Evolutionary conservation across 768 basidiomycete species (phyloP).

Genomic region (Rubroboletus satanas): DNA sequence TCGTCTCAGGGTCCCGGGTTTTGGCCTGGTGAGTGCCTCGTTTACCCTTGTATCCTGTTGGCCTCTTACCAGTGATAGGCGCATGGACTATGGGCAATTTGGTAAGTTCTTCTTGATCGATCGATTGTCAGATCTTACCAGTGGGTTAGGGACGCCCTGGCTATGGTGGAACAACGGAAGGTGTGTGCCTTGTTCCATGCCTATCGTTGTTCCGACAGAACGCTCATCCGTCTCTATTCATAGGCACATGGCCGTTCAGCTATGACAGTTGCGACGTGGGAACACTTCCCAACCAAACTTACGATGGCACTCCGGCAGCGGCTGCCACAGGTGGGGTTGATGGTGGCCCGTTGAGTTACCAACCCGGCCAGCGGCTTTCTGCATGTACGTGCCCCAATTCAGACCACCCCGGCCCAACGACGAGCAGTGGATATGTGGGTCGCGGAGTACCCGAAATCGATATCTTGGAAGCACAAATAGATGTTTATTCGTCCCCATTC

Average conservation of each 20-base stretch:
- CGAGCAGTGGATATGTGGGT: conserved; percentile 42
- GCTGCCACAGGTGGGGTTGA: conserved; percentile 48
- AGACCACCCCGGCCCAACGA: conserved; percentile 81
- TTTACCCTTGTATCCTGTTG: background rate
- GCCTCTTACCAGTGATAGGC: conserved; percentile 31
- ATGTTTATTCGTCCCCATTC: conserved; percentile 43
- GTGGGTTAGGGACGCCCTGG: conserved; percentile 71
- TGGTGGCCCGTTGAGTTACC: conserved; percentile 63
- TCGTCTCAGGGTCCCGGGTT: conserved; percentile 57
- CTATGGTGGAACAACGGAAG: conserved; percentile 87
- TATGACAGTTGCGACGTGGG: conserved; percentile 85
- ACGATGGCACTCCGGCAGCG: conserved; percentile 54
- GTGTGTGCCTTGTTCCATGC: conserved; percentile 26
- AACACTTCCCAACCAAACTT: conserved; percentile 79
- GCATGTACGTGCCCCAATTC: conserved; percentile 84
- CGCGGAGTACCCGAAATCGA: conserved; percentile 92
- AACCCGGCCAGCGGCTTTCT: conserved; percentile 83
- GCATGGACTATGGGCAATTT: conserved; percentile 79
- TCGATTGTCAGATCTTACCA: conserved; percentile 9
- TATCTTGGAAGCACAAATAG: conserved; percentile 79
- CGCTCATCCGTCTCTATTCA: conserved; percentile 5
- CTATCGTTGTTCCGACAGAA: background rate
- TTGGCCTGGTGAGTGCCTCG: conserved; percentile 72
- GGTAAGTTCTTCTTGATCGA: conserved; percentile 17
- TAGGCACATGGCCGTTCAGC: conserved; percentile 71